Evolutionary conservation across 495 filamentous ascomycete species (phyloP), one percentile per base, ranked within the genome.

Genomic region (Hyaloscypha hepaticicola): DNA sequence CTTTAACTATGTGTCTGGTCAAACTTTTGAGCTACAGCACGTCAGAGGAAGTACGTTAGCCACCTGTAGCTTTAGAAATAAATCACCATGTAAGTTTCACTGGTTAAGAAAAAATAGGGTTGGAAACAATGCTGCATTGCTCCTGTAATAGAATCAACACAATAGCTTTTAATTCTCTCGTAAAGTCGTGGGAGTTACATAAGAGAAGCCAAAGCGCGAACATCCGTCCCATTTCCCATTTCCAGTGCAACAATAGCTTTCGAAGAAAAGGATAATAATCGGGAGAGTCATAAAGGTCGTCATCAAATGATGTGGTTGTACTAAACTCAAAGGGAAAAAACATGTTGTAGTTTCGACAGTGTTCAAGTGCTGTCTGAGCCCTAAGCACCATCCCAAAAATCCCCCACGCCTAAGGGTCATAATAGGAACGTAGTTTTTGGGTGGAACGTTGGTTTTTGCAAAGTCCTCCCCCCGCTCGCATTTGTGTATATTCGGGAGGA

Each of bases 151-250:
- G 52, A 27, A 27, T 55, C 63, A 69, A 70, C 64, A 67, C 59
- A 67, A 59, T 26, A 60, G 65, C 62, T 70, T 70, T 70, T 70
- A n/a, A 65, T 63, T 67, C 58, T 70, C 69, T 70, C 69, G 59
- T 70, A 62, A 70, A 63, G 64, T 70, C 69, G 63, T 65, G 64
- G 24, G n/a, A 63, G 65, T 62, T 70, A 68, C 69, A 68, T 70
- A 65, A 66, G 62, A 70, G 69, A 66, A 70, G 45, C 57, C 14
- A 27, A 63, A 16, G 5, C 12, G n/a, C 49, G 51, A 38, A 33
- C 19, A 38, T 21, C 33, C 8, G 6, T 57, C 22, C 26, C 33
- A 25, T 38, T n/a, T 24, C 56, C 56, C 28, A 16, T 58, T 28
- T n/a, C 34, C 57, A 38, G 2, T 41, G 24, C 34, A 38, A 21